Conservation (phyloP, 257 asterid species). For the Rehmannia glutinosa region DNA sequence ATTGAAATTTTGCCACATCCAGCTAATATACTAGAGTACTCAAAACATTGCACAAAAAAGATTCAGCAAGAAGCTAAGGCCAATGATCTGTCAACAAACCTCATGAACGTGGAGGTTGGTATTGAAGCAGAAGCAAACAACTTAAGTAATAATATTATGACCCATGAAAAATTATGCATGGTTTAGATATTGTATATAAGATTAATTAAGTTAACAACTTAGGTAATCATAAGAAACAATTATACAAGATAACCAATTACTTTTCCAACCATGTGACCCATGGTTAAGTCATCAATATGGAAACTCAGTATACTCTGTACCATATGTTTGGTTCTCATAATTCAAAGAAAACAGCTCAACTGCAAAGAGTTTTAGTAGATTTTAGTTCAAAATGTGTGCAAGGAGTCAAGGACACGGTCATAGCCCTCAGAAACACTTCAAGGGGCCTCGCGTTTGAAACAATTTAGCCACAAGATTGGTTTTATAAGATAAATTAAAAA, state of each 20-base stretch:
- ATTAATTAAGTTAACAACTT: neutral
- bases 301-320: no score
- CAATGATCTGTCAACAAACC: neutral
- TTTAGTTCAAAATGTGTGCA: no score
- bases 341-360: no score
- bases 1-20: neutral
- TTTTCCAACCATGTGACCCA: no score
- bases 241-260: no score
- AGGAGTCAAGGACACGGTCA: no score
- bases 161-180: neutral
- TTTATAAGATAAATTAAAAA: neutral
- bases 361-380: no score
- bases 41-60: neutral
- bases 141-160: neutral
- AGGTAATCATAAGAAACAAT: neutral
- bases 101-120: neutral
- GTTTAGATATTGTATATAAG: neutral
- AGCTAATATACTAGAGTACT: conserved; percentile 15
- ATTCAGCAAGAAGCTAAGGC: neutral
- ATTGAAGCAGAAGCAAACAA: neutral
- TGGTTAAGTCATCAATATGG: no score
- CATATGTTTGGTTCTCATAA: no score
- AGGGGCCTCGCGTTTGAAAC: no score
- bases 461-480: conserved; percentile 1
- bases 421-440: no score